Base-by-base conservation (phyloP, 805 yeast species). In the Yarrowia deformans region DNA sequence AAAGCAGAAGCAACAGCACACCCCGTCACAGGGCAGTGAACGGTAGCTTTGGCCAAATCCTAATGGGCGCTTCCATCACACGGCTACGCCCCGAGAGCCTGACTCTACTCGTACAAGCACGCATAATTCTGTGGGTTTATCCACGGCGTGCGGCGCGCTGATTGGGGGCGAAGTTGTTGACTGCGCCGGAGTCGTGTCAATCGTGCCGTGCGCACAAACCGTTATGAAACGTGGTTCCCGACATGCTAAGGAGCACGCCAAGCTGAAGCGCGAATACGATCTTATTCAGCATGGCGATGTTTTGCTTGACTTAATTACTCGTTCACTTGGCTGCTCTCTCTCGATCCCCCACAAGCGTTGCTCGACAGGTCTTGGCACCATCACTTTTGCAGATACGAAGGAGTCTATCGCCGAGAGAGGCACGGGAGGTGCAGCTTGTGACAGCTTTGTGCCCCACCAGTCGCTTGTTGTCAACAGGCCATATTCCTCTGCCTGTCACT, bases 401-500 rank as follows among this genome's bases (percentile, higher is more conserved):
- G 48, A 55, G 48, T 40, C 45, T 54, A 54, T 54, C 45, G 60
- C 34, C 45, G 34, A 37, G 60, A 54, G 60, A 54, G 39, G 60
- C 60, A 39, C 45, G 60, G 58, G 60, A 37, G 45, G 19, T 39
- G 61, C 48, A 55, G 46, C 61, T n/a, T 8, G 48, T n/a, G 48
- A 29, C 46, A 3, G 34, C 43, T 14, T 39, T 39, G 61, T 23
- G 35, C 35, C 35, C 18, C 52, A 23, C 35, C 60, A 14, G 46
- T 19, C 60, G 60, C 9, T 55, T 55, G 60, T 55, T 55, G 60
- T 55, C 60, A 40, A 55, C 48, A 55, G 61, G 48, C 61, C 48
- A 40, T 55, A 40, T 40, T 23, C 23, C 39, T 34, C 5, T 14
- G 14, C 35, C 37, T 12, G n/a, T n/a, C 43, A 13, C 58, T 52